phyloP scores from a whole-genome alignment of 345 rosid genomes.

The Ricinus communis region DNA sequence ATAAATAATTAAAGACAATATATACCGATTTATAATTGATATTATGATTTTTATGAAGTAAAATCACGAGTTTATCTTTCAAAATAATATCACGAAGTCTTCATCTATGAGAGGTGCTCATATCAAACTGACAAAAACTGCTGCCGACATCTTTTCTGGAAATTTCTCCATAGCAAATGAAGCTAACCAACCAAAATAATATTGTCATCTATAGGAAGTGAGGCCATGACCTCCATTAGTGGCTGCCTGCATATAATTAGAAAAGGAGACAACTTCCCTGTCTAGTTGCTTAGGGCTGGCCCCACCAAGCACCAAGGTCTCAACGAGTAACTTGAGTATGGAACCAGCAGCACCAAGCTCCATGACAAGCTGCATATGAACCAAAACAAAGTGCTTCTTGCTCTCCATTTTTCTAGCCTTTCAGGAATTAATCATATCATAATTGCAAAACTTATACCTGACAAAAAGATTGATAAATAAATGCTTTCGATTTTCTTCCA shows the following conservation, averaged over 20 bases:
- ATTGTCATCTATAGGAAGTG: constrained; percentile 38
- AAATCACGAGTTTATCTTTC: no score
- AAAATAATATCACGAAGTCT: no score
- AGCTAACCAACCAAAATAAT: constrained; percentile 59
- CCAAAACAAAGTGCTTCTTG: constrained; percentile 45
- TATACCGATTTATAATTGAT: no score
- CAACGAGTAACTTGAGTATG: no score
- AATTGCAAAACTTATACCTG: no score
- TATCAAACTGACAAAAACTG: constrained; percentile 45
- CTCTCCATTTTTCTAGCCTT: constrained; percentile 8
- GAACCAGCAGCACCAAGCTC: constrained; percentile 71
- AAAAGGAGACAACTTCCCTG: constrained; percentile 27
- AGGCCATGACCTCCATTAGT: constrained; percentile 51
- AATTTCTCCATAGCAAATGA: constrained; percentile 57
- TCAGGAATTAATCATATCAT: no score
- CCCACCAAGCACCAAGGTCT: constrained; percentile 49
- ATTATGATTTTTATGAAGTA: no score
- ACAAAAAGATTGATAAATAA: no score
- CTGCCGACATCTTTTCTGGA: constrained; percentile 45
- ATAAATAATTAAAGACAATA: no score
- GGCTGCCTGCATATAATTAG: constrained; percentile 48
- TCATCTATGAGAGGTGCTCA: constrained; percentile 32
- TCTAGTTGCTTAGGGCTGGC: constrained; percentile 30
- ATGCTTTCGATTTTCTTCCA: no score
- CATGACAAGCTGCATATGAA: constrained; percentile 56